phyloP scores from a whole-genome alignment of 352 stramenopile genomes.

The Pythium plurisporium region DNA sequence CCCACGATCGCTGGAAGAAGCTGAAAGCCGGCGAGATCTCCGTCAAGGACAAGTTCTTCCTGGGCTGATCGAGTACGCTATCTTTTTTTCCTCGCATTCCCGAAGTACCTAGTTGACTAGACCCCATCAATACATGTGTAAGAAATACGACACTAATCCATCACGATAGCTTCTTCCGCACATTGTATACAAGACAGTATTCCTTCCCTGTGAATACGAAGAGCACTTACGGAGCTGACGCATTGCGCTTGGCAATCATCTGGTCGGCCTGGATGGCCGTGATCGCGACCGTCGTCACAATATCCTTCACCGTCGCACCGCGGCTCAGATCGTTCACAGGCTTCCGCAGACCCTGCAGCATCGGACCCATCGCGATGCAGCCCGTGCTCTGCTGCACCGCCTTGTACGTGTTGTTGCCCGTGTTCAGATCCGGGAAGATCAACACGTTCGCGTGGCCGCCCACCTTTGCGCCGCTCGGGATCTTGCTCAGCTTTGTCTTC shows the following conservation, averaged over 20 bases:
- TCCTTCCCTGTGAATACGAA: no score
- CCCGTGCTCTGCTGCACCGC: slow-evolving; percentile 77
- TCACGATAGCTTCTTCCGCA: no score
- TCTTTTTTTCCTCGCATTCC: neutral
- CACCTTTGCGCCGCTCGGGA: slow-evolving; percentile 50
- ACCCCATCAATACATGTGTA: neutral
- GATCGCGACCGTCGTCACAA: slow-evolving; percentile 87
- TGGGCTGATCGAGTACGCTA: no score
- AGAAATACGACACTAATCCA: neutral
- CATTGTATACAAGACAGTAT: no score
- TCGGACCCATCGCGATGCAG: slow-evolving; percentile 81
- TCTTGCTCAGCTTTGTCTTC: slow-evolving; percentile 75
- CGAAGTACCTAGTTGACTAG: slow-evolving; percentile 22
- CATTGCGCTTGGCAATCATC: slow-evolving; percentile 16
- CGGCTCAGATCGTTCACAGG: slow-evolving; percentile 87
- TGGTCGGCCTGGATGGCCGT: slow-evolving; percentile 81
- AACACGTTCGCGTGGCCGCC: slow-evolving; percentile 81
- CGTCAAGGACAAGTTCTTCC: slow-evolving; percentile 64
- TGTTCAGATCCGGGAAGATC: slow-evolving; percentile 87
- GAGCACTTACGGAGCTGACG: no score
- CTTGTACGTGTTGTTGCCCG: slow-evolving; percentile 90
- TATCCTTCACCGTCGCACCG: slow-evolving; percentile 87
- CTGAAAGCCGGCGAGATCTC: slow-evolving; percentile 53
- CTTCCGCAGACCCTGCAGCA: slow-evolving; percentile 85
- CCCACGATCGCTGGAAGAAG: slow-evolving; percentile 69